These are phyloP conservation scores for Tardiomyces depauwii DNA, from an alignment of 1,139 yeast genomes.

Conservation along the genomic window DNA sequence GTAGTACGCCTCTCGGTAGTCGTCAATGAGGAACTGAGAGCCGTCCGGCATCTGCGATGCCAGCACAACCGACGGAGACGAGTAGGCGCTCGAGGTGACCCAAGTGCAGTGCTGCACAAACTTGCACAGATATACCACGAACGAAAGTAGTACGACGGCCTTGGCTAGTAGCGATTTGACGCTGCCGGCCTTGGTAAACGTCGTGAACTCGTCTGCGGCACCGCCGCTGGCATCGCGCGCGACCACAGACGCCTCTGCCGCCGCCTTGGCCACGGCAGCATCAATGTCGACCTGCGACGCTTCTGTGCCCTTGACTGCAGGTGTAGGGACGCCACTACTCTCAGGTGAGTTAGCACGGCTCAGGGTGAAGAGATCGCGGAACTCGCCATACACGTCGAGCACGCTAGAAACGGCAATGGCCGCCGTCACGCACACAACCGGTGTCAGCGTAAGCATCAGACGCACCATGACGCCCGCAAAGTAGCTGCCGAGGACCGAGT, in stretches of 20 bases:
- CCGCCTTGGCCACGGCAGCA: constrained; percentile 52
- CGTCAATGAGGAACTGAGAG: constrained; percentile 76
- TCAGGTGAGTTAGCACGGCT: neutral
- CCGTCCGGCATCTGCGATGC: constrained; percentile 85
- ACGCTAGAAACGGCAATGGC: constrained; percentile 81
- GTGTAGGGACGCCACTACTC: neutral
- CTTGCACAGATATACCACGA: constrained; percentile 61
- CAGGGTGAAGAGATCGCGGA: neutral
- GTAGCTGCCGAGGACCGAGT: constrained; percentile 84
- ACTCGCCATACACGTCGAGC: constrained; percentile 55
- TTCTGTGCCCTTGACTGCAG: neutral
- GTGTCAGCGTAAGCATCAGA: constrained; percentile 92
- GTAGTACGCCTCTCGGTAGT: constrained; percentile 96
- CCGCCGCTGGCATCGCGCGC: neutral
- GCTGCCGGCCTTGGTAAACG: constrained; percentile 4
- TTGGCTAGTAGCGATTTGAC: constrained; percentile 39
- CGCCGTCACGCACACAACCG: constrained; percentile 84
- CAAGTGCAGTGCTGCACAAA: constrained; percentile 95
- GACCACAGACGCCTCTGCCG: no score
- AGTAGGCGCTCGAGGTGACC: constrained; percentile 93
- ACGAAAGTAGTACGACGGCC: constrained; percentile 54
- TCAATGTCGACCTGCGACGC: constrained; percentile 28
- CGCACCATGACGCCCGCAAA: constrained; percentile 99
- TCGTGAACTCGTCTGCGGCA: constrained; percentile 6
- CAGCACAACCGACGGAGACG: constrained; percentile 95